Conservation (phyloP, 495 filamentous ascomycete species). For the Aspergillus affinis region DNA sequence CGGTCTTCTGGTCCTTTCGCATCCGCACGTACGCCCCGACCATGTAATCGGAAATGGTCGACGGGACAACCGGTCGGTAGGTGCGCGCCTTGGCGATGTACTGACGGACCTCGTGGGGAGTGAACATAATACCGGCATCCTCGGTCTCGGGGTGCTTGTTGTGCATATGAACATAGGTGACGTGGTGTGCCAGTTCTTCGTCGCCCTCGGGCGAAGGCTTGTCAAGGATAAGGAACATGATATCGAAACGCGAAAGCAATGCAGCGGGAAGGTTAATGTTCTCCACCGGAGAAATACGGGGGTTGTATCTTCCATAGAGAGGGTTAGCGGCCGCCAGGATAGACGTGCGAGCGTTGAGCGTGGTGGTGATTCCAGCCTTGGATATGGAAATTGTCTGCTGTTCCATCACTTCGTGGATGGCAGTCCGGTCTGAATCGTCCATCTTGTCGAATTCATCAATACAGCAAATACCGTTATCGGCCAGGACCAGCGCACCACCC, state of each 20-base stretch:
- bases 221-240: slow-evolving; percentile 95
- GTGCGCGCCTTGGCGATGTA: slow-evolving; percentile 91
- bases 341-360: slow-evolving; percentile 91
- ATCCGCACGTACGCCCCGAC: slow-evolving; percentile 93
- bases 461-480: slow-evolving; percentile 98
- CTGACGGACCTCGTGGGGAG: slow-evolving; percentile 87
- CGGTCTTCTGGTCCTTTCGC: slow-evolving; percentile 81
- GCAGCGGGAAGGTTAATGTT: slow-evolving; percentile 98
- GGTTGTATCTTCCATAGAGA: slow-evolving; percentile 96
- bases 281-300: slow-evolving; percentile 91
- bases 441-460: slow-evolving; percentile 99
- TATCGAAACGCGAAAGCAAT: slow-evolving; percentile 92
- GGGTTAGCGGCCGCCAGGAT: slow-evolving; percentile 98
- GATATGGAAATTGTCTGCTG: slow-evolving; percentile 99
- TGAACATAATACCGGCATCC: slow-evolving; percentile 69
- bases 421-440: slow-evolving; percentile 94
- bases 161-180: slow-evolving; percentile 97
- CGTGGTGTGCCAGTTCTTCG: slow-evolving; percentile 91
- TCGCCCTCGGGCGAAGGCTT: slow-evolving; percentile 84
- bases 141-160: slow-evolving; percentile 83
- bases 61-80: slow-evolving; percentile 81
- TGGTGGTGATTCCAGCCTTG: slow-evolving; percentile 95
- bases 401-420: slow-evolving; percentile 99
- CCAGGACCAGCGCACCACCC: slow-evolving; percentile 91
- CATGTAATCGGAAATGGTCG: slow-evolving; percentile 87